phyloP scores from a whole-genome alignment of 2,329 filamentous ascomycete genomes.

The Trichoderma sp. region DNA sequence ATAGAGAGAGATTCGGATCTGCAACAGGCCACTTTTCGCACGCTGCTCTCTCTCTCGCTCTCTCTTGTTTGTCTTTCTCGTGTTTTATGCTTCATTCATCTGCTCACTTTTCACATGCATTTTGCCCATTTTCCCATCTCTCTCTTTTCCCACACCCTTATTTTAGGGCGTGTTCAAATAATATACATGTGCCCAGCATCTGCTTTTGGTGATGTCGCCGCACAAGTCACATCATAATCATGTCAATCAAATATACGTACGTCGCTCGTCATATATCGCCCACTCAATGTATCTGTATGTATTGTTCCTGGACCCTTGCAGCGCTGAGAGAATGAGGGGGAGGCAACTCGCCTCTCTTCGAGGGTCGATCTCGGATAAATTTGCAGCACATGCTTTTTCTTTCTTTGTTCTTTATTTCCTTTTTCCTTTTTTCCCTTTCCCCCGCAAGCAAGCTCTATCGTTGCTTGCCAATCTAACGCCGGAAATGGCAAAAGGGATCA shows the following conservation, averaged over 20 bases:
- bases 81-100: neutral
- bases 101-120: conserved; percentile 12
- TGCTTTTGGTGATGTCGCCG: neutral
- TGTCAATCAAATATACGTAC: neutral
- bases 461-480: neutral
- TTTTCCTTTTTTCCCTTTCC: neutral
- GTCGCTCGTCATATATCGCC: no score
- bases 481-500: neutral
- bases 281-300: no score
- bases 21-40: conserved; percentile 11
- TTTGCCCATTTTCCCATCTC: neutral
- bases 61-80: neutral
- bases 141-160: neutral
- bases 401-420: neutral
- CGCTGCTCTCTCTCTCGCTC: no score
- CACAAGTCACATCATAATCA: neutral
- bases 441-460: neutral
- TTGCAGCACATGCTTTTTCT: neutral
- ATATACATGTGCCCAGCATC: neutral
- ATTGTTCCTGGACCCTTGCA: neutral
- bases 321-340: neutral
- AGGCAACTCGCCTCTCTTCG: neutral
- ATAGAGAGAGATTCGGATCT: conserved; percentile 17
- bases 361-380: neutral
- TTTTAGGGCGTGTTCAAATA: neutral